Percentiles rank a stretch among this genome's conserved stretches.
These are phyloP conservation scores for Coemansia sp. DNA, from an alignment of 192 early-diverging fungal species.

Conservation along the genomic window DNA sequence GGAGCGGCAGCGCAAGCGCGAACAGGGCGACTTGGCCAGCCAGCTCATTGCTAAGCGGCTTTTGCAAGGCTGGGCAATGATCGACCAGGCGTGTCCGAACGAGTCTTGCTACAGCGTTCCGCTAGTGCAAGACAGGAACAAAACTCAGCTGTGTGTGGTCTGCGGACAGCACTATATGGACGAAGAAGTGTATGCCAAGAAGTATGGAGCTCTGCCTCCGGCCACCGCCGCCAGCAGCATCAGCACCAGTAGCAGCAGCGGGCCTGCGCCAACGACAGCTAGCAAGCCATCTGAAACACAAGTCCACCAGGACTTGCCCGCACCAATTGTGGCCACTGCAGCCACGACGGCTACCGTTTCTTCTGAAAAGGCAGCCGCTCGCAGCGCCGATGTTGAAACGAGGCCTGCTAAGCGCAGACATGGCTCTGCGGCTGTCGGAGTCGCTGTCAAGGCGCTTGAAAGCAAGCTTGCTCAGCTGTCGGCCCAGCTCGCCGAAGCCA, in stretches of 20 bases:
- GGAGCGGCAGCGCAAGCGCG: constrained; percentile 13
- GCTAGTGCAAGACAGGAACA: constrained; percentile 32
- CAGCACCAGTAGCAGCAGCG: not conserved
- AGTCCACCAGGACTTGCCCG: not conserved
- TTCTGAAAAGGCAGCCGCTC: not conserved
- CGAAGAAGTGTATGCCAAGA: constrained; percentile 28
- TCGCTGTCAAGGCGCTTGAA: constrained; percentile 26
- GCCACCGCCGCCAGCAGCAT: not conserved
- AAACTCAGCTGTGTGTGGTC: constrained; percentile 41
- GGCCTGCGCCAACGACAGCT: too few relatives aligned
- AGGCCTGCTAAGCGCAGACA: constrained; percentile 2
- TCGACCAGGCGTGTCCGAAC: constrained; percentile 40
- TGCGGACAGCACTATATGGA: constrained; percentile 47
- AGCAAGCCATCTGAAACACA: not conserved
- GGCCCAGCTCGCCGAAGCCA: constrained; percentile 15
- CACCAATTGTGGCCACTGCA: not conserved
- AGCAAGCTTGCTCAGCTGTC: constrained; percentile 26
- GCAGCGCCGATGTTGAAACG: not conserved
- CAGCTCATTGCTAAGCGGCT: constrained; percentile 43
- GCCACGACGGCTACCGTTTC: not conserved
- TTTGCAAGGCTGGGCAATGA: constrained; percentile 49
- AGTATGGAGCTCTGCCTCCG: constrained; percentile 20
- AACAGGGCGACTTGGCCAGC: constrained; percentile 42
- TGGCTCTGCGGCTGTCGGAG: not conserved
- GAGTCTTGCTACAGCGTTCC: constrained; percentile 33